Percentiles rank a stretch among this genome's conserved stretches.
phyloP scores from a whole-genome alignment of 495 filamentous ascomycete species.

The Neurospora intermedia region DNA sequence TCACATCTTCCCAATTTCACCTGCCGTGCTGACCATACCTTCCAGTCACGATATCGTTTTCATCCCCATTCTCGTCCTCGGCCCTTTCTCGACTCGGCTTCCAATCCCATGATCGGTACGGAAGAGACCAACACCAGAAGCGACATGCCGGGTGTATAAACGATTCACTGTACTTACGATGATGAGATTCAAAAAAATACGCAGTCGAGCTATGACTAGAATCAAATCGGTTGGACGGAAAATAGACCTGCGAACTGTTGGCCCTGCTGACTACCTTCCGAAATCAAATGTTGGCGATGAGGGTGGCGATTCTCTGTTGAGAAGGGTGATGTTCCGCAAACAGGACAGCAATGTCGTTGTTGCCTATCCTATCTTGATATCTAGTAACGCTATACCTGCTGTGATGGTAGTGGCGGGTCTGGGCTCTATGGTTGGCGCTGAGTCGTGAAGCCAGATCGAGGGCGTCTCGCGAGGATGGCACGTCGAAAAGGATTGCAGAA shows the following conservation, averaged over 20 bases:
- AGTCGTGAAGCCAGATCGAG: neutral
- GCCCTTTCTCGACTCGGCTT: neutral
- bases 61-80: neutral
- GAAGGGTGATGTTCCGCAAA: neutral
- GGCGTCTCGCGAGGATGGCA: neutral
- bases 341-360: neutral
- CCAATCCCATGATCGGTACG: neutral
- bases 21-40: neutral
- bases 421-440: neutral
- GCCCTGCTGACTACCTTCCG: neutral
- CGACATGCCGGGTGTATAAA: neutral
- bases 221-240: neutral
- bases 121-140: neutral
- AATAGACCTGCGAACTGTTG: neutral
- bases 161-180: neutral
- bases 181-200: neutral
- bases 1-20: neutral
- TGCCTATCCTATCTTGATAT: neutral
- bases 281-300: neutral
- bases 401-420: neutral
- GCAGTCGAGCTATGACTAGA: neutral
- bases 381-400: neutral
- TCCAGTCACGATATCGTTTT: neutral
- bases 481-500: neutral
- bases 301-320: neutral